Evolutionary conservation across 148 eudicot genomes (phyloP).

Genomic region (Oxyria digyna): DNA sequence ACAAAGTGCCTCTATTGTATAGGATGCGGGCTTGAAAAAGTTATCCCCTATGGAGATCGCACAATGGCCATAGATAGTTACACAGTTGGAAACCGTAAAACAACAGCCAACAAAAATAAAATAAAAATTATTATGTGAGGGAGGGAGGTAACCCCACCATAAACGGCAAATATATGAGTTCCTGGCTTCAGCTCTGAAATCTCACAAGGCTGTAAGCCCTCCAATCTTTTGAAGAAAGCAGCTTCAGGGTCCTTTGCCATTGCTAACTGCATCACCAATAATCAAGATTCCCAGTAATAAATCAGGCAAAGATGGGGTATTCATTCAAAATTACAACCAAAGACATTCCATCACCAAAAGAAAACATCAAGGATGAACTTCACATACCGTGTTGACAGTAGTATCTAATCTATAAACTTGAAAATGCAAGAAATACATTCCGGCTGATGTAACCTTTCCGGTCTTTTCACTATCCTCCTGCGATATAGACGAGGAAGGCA

Average conservation of each 20-base stretch:
- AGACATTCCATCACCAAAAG: neutral
- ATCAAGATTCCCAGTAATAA: neutral
- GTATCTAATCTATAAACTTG: constrained; percentile 98
- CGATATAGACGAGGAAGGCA: neutral
- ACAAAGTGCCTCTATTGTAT: constrained; percentile 89
- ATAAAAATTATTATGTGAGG: neutral
- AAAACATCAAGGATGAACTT: neutral
- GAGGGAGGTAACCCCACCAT: constrained; percentile 41
- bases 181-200: constrained; percentile 82
- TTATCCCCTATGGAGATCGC: constrained; percentile 58
- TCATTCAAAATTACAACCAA: neutral
- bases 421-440: constrained; percentile 98
- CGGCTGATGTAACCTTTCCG: constrained; percentile 88
- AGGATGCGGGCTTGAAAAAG: constrained; percentile 88
- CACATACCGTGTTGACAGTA: constrained; percentile 79
- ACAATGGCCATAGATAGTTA: neutral
- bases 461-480: constrained; percentile 98
- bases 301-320: neutral
- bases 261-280: constrained; percentile 56
- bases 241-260: constrained; percentile 99
- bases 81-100: neutral
- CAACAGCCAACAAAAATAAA: neutral
- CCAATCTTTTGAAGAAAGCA: constrained; percentile 93
- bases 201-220: constrained; percentile 98
- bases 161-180: constrained; percentile 94